phyloP scores from a whole-genome alignment of 345 rosid species.

The Populus deltoides region DNA sequence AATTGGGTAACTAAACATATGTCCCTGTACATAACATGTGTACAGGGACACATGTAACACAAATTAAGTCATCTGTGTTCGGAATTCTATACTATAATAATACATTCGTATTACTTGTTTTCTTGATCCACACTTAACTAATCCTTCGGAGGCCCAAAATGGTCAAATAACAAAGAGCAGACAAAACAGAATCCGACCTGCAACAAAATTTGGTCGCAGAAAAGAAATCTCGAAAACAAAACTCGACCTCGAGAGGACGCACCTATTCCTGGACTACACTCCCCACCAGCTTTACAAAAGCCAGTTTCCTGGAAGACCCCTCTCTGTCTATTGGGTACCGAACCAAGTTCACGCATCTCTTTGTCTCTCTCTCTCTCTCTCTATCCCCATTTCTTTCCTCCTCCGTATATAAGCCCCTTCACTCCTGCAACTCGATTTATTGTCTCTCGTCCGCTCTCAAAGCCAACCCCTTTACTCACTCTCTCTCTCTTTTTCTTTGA shows the following conservation, averaged over 20 bases:
- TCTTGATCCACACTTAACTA: neutral
- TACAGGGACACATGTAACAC: too few species aligned
- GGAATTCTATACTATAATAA: too few species aligned
- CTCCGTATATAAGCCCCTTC: neutral
- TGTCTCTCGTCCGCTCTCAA: neutral
- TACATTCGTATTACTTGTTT: neutral
- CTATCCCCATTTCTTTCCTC: conserved; percentile 4
- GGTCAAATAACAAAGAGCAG: conserved; percentile 20
- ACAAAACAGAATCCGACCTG: conserved; percentile 12
- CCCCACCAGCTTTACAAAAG: conserved; percentile 48
- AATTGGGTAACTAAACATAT: neutral
- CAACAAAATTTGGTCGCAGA: conserved; percentile 16
- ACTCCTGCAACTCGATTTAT: neutral
- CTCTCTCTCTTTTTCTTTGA: neutral
- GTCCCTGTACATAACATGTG: neutral
- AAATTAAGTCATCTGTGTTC: too few species aligned
- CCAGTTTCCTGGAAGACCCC: conserved; percentile 52
- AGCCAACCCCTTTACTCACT: neutral
- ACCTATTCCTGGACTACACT: conserved; percentile 1
- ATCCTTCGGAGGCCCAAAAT: conserved; percentile 17
- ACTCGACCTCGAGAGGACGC: conserved; percentile 10
- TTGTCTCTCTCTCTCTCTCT: conserved; percentile 4
- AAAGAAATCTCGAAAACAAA: conserved; percentile 1
- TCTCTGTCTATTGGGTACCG: conserved; percentile 12
- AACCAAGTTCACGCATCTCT: conserved; percentile 32